These are phyloP conservation scores for Casuarina cunninghamiana DNA, from an alignment of 306 rosid species.

Conservation along the genomic window DNA sequence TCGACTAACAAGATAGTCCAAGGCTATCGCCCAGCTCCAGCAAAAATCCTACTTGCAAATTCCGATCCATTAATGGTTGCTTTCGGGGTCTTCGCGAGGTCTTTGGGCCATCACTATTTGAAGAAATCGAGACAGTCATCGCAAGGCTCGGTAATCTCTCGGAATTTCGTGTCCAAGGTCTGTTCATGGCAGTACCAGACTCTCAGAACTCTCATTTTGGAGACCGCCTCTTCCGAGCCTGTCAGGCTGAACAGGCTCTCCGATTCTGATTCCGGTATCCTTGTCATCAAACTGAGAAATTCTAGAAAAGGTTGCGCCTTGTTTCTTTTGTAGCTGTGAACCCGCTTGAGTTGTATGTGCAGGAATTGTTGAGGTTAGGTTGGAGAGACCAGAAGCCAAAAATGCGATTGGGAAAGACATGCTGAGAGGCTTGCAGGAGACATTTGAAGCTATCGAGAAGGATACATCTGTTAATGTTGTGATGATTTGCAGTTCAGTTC, in stretches of 20 bases:
- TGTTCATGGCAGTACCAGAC: slow-evolving; percentile 40
- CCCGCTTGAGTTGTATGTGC: neutral
- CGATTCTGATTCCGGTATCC: slow-evolving; percentile 63
- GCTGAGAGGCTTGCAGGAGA: slow-evolving; percentile 52
- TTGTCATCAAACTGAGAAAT: neutral
- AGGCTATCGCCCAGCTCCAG: neutral
- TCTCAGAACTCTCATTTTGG: slow-evolving; percentile 61
- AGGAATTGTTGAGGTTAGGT: slow-evolving; percentile 74
- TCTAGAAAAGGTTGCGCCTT: neutral
- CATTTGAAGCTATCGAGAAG: slow-evolving; percentile 53
- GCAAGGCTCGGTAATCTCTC: slow-evolving; percentile 21
- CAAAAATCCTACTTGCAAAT: neutral
- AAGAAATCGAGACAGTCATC: slow-evolving; percentile 23
- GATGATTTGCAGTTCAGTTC: slow-evolving; percentile 70
- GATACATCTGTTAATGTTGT: slow-evolving; percentile 62
- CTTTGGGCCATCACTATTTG: slow-evolving; percentile 20
- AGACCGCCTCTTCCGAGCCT: slow-evolving; percentile 46
- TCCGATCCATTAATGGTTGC: slow-evolving; percentile 31
- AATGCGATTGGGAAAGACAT: slow-evolving; percentile 86
- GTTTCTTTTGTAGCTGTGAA: neutral
- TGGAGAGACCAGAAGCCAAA: slow-evolving; percentile 67
- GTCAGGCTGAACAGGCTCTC: slow-evolving; percentile 63
- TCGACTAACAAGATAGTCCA: neutral
- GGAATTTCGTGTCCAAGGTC: slow-evolving; percentile 12
- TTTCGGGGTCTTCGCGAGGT: slow-evolving; percentile 36